Conservation (phyloP, 257 asterid species). For the Jacaranda copaia region DNA sequence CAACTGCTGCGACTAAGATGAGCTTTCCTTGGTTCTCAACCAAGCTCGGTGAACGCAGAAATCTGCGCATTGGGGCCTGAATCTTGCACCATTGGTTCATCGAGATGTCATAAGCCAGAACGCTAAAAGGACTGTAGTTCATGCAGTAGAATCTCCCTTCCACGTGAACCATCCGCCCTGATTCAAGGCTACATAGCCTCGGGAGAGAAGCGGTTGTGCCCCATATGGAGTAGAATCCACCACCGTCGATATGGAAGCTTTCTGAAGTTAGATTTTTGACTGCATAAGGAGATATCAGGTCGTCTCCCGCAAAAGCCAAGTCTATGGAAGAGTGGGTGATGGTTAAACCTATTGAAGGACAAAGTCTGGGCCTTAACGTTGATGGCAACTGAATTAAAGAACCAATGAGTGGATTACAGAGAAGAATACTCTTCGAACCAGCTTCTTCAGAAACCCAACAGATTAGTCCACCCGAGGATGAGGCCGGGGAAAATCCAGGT, state of each 20-base stretch:
- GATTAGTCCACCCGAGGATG: constrained; percentile 78
- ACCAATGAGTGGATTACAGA: constrained; percentile 69
- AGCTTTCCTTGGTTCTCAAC: constrained; percentile 69
- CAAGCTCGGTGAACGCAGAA: constrained; percentile 79
- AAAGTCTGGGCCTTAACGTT: constrained; percentile 79
- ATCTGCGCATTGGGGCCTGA: constrained; percentile 95
- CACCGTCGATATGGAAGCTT: constrained; percentile 83
- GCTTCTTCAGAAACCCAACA: constrained; percentile 85
- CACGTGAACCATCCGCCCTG: constrained; percentile 81
- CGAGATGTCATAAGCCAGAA: constrained; percentile 55
- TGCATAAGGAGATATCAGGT: constrained; percentile 87
- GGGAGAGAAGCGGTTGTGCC: constrained; percentile 89
- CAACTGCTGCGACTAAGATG: constrained; percentile 81
- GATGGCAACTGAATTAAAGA: constrained; percentile 70
- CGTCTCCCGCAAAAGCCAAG: constrained; percentile 86
- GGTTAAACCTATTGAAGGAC: constrained; percentile 75
- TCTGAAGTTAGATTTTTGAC: constrained; percentile 87
- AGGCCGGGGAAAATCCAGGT: constrained; percentile 69
- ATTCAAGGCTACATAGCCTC: constrained; percentile 85
- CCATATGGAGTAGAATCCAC: constrained; percentile 95
- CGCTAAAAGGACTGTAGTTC: constrained; percentile 95
- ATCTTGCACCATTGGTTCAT: constrained; percentile 77
- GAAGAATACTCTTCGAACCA: constrained; percentile 77
- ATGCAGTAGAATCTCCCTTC: constrained; percentile 83
- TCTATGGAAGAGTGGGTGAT: constrained; percentile 73